Evolutionary conservation across 495 filamentous ascomycete species (phyloP), one percentile per base, ranked within the genome.

Genomic region (Neurospora cerealis): DNA sequence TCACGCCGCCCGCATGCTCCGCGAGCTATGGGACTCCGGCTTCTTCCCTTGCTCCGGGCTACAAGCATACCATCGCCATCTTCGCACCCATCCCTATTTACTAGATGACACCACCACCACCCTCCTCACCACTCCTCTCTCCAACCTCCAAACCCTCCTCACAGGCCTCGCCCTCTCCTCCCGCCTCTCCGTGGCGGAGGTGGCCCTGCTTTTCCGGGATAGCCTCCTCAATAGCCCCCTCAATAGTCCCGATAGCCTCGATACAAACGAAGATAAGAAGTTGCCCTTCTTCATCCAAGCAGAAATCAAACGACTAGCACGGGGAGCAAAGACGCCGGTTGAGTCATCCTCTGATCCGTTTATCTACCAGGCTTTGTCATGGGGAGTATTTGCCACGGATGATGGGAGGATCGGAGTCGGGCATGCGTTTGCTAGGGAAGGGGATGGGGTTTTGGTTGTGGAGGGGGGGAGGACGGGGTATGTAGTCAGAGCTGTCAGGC

Each of bases 161-260:
- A 48, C 44, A 1, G 44, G 44, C n/a, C 0, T 48, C n/a, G 44
- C n/a, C 44, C 44, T 48, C 44, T 48, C 9, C 44, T 48, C 44
- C 44, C 44, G n/a, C n/a, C 44, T 48, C 1, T 48, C 44, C 0
- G n/a, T 48, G 8, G n/a, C 44, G 19, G 44, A 48, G 3, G 44
- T 48, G 2, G 44, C n/a, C 4, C 4, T 48, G 0, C n/a, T 48
- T 21, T n/a, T 48, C 0, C 44, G n/a, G n/a, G 44, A 48, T 48
- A 21, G 3, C n/a, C 3, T 48, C 44, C n/a, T 48, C 44, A 4
- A 46, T 5, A 10, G 1, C 42, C 3, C 3, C n/a, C n/a, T n/a
- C n/a, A n/a, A n/a, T n/a, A n/a, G n/a, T n/a, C n/a, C n/a, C 19
- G 0, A 48, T 0, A 8, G 40, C 6, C 5, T 42, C 1, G 4